Base-by-base conservation (phyloP, 108 stramenopile genomes). In the Cyclotella sp. region DNA sequence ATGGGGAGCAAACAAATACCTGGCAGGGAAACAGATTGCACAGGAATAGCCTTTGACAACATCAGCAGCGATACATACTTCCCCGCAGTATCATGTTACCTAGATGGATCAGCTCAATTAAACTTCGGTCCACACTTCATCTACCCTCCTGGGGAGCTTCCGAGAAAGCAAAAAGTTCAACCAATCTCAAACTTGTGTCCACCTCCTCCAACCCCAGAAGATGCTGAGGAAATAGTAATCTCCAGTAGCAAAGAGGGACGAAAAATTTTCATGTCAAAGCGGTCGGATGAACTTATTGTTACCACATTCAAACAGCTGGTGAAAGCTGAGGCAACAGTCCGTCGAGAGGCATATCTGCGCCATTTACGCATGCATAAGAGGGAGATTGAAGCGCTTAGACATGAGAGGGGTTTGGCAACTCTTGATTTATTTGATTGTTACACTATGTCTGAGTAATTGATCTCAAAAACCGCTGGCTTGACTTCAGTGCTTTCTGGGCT, bases 91-190 rank as follows among this genome's bases (percentile, higher is more conserved):
- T 92, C 91, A 16, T 79, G 79, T 18, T 96, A 94, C 75, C 69
- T 87, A 74, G 95, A 93, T 22, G 87, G 89, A 49, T 63, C 84
- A 12, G 89, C 87, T 11, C 62, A 79, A 30, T 72, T 88, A 28
- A 96, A 96, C 65, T 90, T 91, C 74, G 95, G 95, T 28, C 95
- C 95, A 9, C 67, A 92, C 62, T 96, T 94, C 72, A 81, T 93
- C 16, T 89, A 90, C 70, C 88, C 88, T 53, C 91, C 90, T 15
- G 63, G 71, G 3, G 80, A 76, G 57, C 66, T 87, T 44, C 82
- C 85, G 3, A 51, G 76, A 5, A 82, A 77, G 21, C 42, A 69
- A 57, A 82, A 85, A 53, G 51, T 82, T 21, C 68, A 73, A 49
- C 89, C 91, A 16, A 64, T 96, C 39, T 78, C 85, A 14, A 82